Evolutionary conservation across 768 basidiomycete species (phyloP), one percentile per base, ranked within the genome.

Genomic region (Suillus decipiens): DNA sequence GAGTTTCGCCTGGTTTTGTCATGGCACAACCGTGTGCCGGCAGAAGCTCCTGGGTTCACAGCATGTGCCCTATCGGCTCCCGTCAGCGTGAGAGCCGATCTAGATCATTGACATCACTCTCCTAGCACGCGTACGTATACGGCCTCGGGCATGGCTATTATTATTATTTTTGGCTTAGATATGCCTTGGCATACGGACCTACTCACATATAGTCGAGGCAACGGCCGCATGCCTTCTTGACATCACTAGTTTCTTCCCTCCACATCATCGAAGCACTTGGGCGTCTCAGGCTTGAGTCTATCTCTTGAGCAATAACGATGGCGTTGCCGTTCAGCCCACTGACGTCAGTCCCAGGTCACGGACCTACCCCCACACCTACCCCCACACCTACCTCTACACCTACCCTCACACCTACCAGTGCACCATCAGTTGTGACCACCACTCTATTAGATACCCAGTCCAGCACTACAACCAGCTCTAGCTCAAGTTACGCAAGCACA

Each of bases 381-480:
- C 28, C 28, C 28, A 28, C 28, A 3, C 28, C 28, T 28, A 28
- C 28, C 28, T 1, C 3, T 3, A 28, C 28, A 3, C 28, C 28
- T 28, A 28, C 28, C 45, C 45, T 24, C 48, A 48, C 48, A 28
- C 48, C 24, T 48, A 15, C 48, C 24, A 8, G 14, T 48, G 14
- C 9, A 31, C 50, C 50, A 31, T 28, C 50, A 51, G 9, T 51
- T 17, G 50, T 51, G 50, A 51, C 33, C 15, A 19, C 50, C 28
- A 39, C 33, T 24, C 15, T 28, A 28, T 50, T 15, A 17, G 12
- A 17, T 50, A 10, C 28, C 15, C 28, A 50, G 24, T 60, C 45
- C 12, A 22, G 33, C 19, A 34, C 31, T 22, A 28, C 59, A 34
- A 9, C 28, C 34, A 61, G 42, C 60, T 64, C 63, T 36, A 64